phyloP scores from a whole-genome alignment of 768 basidiomycete species.

The Austroboletus eburneus region DNA sequence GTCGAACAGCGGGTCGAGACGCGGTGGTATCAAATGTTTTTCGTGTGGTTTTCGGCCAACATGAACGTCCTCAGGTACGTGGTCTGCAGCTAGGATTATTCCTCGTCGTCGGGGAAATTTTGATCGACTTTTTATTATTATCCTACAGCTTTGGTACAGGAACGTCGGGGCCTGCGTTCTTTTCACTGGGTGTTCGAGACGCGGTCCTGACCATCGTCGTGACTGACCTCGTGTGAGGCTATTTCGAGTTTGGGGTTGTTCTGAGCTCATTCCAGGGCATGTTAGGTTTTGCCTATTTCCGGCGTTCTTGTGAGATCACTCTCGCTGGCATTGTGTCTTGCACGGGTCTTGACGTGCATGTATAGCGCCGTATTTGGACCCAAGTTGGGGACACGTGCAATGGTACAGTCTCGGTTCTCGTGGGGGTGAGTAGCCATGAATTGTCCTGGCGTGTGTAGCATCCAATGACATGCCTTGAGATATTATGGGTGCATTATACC shows the following conservation, averaged over 20 bases:
- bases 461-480: slow-evolving; percentile 21
- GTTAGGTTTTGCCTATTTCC: slow-evolving; percentile 33
- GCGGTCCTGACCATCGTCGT: slow-evolving; percentile 39
- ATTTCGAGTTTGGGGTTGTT: no score
- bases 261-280: slow-evolving; percentile 2
- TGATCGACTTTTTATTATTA: no score
- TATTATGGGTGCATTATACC: slow-evolving; percentile 38
- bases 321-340: background rate
- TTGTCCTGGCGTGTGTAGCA: slow-evolving; percentile 5
- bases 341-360: background rate
- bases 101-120: no score
- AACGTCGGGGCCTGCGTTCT: slow-evolving; percentile 47
- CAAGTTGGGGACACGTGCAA: slow-evolving; percentile 52
- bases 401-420: slow-evolving; percentile 52
- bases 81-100: no score
- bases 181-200: slow-evolving; percentile 42
- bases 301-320: slow-evolving; percentile 34
- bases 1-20: slow-evolving; percentile 35
- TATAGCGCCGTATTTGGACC: slow-evolving; percentile 49
- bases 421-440: slow-evolving; percentile 39
- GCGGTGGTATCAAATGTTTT: slow-evolving; percentile 44
- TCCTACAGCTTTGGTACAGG: slow-evolving; percentile 43
- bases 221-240: slow-evolving; percentile 44
- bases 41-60: slow-evolving; percentile 48
- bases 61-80: slow-evolving; percentile 42